Evolutionary conservation across 139 green algal genomes (phyloP).

Genomic region (Coelastrella sp.): DNA sequence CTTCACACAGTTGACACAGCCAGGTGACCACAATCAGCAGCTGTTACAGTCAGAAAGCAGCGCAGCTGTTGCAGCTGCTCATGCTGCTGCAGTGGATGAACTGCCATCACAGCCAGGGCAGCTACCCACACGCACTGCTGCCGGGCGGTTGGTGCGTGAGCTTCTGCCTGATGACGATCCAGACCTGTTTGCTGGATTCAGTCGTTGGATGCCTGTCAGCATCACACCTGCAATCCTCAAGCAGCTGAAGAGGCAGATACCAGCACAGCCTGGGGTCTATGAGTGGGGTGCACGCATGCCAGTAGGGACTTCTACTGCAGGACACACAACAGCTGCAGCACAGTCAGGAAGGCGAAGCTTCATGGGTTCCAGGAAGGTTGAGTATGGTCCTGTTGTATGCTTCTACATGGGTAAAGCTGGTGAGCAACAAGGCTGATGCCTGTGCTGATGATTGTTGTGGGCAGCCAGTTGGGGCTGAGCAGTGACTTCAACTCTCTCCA

Average conservation of each 20-base stretch:
- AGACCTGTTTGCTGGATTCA: constrained; percentile 18
- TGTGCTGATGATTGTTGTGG: too few relatives aligned
- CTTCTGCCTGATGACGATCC: background rate
- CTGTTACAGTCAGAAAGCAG: background rate
- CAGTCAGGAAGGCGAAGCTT: background rate
- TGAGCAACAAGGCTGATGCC: too few relatives aligned
- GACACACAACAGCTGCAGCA: background rate
- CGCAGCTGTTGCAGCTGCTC: background rate
- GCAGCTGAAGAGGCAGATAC: constrained; percentile 22
- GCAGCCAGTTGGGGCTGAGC: too few relatives aligned
- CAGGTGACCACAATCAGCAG: background rate
- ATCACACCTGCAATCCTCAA: background rate
- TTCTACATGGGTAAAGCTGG: constrained; percentile 48
- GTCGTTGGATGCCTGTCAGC: constrained; percentile 26
- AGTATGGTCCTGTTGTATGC: constrained; percentile 9
- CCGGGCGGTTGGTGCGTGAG: constrained; percentile 8
- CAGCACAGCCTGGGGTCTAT: constrained; percentile 36
- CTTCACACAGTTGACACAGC: background rate
- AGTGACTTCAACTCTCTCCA: too few relatives aligned
- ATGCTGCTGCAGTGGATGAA: background rate
- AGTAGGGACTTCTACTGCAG: background rate
- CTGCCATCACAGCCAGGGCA: background rate
- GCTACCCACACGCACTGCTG: background rate
- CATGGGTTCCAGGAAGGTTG: background rate
- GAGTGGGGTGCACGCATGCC: constrained; percentile 27